Evolutionary conservation across 257 asterid species (phyloP), one percentile per base, ranked within the genome.

Genomic region (Solanum pennellii): DNA sequence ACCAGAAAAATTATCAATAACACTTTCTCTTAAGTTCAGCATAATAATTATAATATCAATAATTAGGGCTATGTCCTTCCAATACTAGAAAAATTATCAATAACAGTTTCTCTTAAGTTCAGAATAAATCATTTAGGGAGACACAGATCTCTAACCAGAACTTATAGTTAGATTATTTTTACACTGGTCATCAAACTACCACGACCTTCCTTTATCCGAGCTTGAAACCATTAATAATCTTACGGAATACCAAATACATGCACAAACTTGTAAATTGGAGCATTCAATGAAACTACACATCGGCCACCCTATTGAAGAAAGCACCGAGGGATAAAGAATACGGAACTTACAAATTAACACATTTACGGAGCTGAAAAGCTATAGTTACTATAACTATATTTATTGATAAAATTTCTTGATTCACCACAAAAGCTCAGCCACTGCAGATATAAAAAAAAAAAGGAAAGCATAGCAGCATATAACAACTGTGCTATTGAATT

Each of bases 131-230:
- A 56, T 56, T 56, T 56, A 0, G 65, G 65, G 65, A 56, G 5
- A 20, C 20, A 18, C 5, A 0, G 15, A 16, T 56, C 65, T 18
- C 65, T 56, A 7, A 56, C 65, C 11, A 9, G 25, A 56, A 20
- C 65, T 56, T n/a, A 56, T 7, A 56, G 65, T 56, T 20, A 20
- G 65, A 20, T 56, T 56, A 56, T 20, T 56, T 56, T 56, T 56
- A 56, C 12, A 11, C 65, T 56, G 65, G 0, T 56, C 65, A 56
- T 0, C 65, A 56, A 56, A 56, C 65, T 56, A 20, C 25, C 65
- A 20, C 0, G 65, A 20, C 25, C 65, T 0, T 56, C 65, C 65
- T 20, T 0, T 0, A 56, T 56, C 25, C 25, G 0, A 56, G 25
- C 0, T 56, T 20, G 25, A 56, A 42, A 56, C 65, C 25, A 0